Evolutionary conservation across 2,329 filamentous ascomycete genomes (phyloP), one percentile per base, ranked within the genome.

Genomic region (Truncatella angustata): DNA sequence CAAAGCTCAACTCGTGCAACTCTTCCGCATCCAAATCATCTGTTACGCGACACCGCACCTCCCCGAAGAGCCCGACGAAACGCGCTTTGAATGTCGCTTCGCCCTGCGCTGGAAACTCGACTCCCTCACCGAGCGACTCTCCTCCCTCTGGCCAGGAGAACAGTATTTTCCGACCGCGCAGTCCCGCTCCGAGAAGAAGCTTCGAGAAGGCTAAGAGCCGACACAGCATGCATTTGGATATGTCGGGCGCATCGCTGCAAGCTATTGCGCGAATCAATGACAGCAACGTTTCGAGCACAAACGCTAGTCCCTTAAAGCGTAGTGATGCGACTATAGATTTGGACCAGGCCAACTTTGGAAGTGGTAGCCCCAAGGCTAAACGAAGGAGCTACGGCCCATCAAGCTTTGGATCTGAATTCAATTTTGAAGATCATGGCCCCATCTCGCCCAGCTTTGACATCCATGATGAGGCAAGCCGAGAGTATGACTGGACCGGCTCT

Each of bases 321-420:
- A 93, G 88, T 65, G 93, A 97, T 73, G 87, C 89, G 39, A 87
- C 87, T 48, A 93, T 96, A 88, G 91, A 90, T 63, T 74, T 95
- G 45, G 92, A 96, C 63, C 87, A 90, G 57, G 79, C 85, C 24
- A 87, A 81, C 61, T 78, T 88, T 51, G 89, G n/a, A n/a, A n/a
- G n/a, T n/a, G n/a, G 89, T 60, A 97, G 90, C 64, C 93, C 94
- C 0, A 89, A 93, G 54, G 90, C 92, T 43, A 97, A 97, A 76
- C 83, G 94, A 58, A 85, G 94, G 63, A 97, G 92, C 70, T 90
- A 96, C 67, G 87, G 87, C 46, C 81, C 85, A 39, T 77, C 86
- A n/a, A 82, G 73, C 59, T 76, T 86, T 56, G 78, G 78, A 42
- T 68, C 75, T 23, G 79, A 80, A 59, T 88, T 90, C 65, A 91